Percentiles rank a stretch among this genome's conserved stretches.
Conservation (phyloP, 2,329 filamentous ascomycete species). For the Zasmidium angulare region DNA sequence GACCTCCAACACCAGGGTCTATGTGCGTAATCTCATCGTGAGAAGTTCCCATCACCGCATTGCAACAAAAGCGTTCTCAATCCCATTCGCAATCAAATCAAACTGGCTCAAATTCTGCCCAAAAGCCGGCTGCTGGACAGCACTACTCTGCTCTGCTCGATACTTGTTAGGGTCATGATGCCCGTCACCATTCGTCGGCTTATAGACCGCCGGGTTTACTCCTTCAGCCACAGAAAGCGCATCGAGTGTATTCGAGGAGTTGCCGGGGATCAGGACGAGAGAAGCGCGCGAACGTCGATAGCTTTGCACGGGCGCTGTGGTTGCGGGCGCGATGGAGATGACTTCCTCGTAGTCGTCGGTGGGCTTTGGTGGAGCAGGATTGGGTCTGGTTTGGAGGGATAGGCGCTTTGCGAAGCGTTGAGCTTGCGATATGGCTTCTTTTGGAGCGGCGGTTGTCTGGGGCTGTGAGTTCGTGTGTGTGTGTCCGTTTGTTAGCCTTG, state of each 20-base stretch:
- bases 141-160: not conserved
- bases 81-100: constrained; percentile 29
- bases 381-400: constrained; percentile 5
- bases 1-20: too few species aligned
- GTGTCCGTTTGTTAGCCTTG: not conserved
- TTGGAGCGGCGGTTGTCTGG: not conserved
- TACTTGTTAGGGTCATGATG: constrained; percentile 3
- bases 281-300: constrained; percentile 9
- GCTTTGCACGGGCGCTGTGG: constrained; percentile 12
- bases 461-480: not conserved
- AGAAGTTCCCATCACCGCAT: constrained; percentile 20
- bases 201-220: constrained; percentile 6
- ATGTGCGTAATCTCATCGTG: too few species aligned
- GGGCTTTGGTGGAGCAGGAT: not conserved
- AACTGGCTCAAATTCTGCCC: constrained; percentile 26
- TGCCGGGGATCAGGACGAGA: not conserved
- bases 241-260: constrained; percentile 1
- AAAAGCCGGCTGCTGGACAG: constrained; percentile 18
- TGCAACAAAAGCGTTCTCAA: constrained; percentile 31
- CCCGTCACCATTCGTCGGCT: constrained; percentile 6
- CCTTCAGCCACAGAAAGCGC: not conserved
- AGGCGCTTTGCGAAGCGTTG: constrained; percentile 4
- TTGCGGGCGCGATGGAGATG: constrained; percentile 27
- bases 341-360: constrained; percentile 18
- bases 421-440: not conserved